These are phyloP conservation scores for Avena sativa DNA, from an alignment of 176 grass and related monocot species.

Conservation along the genomic window DNA sequence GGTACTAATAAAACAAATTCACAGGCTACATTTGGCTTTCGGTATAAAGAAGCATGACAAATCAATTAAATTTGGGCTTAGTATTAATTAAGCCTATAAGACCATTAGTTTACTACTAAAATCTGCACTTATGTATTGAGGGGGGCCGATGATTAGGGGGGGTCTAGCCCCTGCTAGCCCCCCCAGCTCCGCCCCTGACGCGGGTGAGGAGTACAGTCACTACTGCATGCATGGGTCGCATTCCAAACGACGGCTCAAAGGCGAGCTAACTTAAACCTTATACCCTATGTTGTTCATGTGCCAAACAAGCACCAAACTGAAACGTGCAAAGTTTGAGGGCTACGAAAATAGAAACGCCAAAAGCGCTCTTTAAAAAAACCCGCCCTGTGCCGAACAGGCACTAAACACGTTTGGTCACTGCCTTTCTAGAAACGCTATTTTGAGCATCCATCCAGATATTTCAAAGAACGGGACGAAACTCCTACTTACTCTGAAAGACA, in stretches of 20 bases:
- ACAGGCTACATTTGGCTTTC: too few species aligned
- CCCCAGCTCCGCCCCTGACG: too few species aligned
- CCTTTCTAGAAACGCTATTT: not conserved
- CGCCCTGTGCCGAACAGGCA: not conserved
- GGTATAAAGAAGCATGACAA: too few species aligned
- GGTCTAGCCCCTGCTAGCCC: too few species aligned
- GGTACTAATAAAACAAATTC: too few species aligned
- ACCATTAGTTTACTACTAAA: too few species aligned
- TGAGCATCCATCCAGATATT: not conserved
- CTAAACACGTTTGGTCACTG: not conserved
- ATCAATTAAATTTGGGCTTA: too few species aligned
- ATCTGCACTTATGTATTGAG: too few species aligned
- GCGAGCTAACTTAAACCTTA: not conserved
- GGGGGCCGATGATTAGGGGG: too few species aligned
- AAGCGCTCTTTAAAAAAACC: not conserved
- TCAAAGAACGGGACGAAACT: not conserved
- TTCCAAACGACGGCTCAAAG: not conserved
- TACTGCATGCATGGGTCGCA: not conserved
- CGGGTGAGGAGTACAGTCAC: not conserved
- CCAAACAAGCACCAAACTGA: not conserved
- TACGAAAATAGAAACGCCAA: not conserved
- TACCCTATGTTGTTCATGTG: not conserved
- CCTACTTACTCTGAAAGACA: too few species aligned
- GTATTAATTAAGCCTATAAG: too few species aligned
- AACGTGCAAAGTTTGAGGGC: not conserved